Percentiles rank a stretch among this genome's conserved stretches.
phyloP scores from a whole-genome alignment of 2,329 filamentous ascomycete species.

The Trichoderma afroharzianum region DNA sequence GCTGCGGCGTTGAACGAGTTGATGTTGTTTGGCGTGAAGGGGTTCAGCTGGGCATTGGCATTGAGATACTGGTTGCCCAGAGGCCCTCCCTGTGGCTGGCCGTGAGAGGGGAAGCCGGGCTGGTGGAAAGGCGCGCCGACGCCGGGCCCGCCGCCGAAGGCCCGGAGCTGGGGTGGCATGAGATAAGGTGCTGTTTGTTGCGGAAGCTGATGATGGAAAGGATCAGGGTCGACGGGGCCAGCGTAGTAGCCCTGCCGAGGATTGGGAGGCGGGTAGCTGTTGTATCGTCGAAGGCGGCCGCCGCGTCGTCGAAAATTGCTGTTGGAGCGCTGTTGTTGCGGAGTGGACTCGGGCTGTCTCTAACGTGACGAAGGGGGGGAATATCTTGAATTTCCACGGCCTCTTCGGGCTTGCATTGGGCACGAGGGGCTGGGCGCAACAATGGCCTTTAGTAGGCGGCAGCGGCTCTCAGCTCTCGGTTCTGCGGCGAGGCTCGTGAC shows the following conservation, averaged over 20 bases:
- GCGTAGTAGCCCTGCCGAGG: neutral
- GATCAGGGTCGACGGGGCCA: neutral
- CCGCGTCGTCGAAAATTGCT: neutral
- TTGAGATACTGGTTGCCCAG: conserved; percentile 71
- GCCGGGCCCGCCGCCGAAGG: conserved; percentile 37
- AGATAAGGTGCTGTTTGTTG: neutral
- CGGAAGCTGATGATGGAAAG: neutral
- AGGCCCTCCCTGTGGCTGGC: conserved; percentile 48
- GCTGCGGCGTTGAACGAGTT: conserved; percentile 56
- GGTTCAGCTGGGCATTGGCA: conserved; percentile 63
- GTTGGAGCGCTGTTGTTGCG: neutral
- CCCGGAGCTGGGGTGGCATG: conserved; percentile 40
- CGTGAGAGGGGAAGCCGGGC: conserved; percentile 50
- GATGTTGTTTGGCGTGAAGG: conserved; percentile 57
- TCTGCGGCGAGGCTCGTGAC: neutral
- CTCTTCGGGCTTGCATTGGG: conserved; percentile 22
- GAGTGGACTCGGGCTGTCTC: conserved; percentile 21
- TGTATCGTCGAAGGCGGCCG: neutral
- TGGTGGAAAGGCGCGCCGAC: conserved; percentile 41
- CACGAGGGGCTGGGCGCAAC: neutral
- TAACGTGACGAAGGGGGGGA: conserved; percentile 28
- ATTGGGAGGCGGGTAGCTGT: neutral
- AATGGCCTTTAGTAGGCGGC: neutral
- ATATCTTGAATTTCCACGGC: conserved; percentile 18
- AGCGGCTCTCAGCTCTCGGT: neutral